Evolutionary conservation across 1,284 basidiomycete genomes (phyloP), one percentile per base, ranked within the genome.

Genomic region (Lentinula novae-zelandiae): DNA sequence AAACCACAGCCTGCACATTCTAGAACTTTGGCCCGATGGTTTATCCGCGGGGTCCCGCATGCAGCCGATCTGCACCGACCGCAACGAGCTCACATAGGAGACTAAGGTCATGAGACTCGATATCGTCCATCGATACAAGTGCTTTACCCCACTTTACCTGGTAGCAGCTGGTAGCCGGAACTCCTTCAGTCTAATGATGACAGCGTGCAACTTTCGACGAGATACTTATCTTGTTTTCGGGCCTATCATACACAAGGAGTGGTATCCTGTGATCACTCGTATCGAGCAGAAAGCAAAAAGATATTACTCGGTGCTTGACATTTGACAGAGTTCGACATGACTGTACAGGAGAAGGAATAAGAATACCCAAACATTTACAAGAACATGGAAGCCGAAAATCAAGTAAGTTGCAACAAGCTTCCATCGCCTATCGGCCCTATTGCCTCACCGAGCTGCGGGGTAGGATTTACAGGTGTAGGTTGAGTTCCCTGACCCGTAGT

Each of bases 401-500:
- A 50, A 9, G 49, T 33, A 5, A 50, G 49, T 34, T 50, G 49
- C 39, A 62, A 31, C 61, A 62, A 57, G 46, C 54, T 62, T 40
- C 57, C 57, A 22, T 62, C 61, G 12, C 48, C 34, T 20, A 62
- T 36, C 4, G 61, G 61, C 5, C 61, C 61, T 39, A 60, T 60
- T 20, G 58, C 61, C 20, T 55, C 48, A n/a, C 52, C 54, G 53
- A 60, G 17, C 36, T 53, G 40, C 6, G 46, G 40, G 9, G 34
- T n/a, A 6, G 49, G 6, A 42, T 62, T 46, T 7, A 62, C 48
- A 17, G 52, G 22, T 8, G 31, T 36, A 20, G 53, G 46, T 22
- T 62, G 61, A 52, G 61, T 22, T 39, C 61, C 61, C 36, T 62
- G 61, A 38, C 61, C 58, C 27, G 57, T 62, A 15, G 58, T 57